A percentile compares a stretch with the other conserved stretches of the same genome.
phyloP scores from a whole-genome alignment of 495 filamentous ascomycete species.

The Trichodelitschia bisporula region DNA sequence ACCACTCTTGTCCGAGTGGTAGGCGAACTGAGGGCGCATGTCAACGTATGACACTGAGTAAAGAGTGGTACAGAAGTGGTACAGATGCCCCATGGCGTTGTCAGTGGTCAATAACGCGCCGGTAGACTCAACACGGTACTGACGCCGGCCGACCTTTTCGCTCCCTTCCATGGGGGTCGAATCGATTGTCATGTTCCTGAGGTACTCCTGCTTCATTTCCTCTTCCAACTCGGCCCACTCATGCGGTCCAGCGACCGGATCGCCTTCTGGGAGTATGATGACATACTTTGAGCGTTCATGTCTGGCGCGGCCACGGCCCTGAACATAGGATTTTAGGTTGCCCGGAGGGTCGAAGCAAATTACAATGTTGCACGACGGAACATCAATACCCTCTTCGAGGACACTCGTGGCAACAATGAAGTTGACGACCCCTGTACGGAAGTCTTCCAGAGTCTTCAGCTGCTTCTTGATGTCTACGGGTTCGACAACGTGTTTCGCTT shows the following conservation, averaged over 20 bases:
- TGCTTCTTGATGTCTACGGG: constrained; percentile 30
- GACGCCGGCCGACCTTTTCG: constrained; percentile 25
- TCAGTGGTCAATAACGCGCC: constrained; percentile 46
- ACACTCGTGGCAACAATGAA: constrained; percentile 66
- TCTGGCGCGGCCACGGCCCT: constrained; percentile 65
- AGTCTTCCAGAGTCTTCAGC: constrained; percentile 34
- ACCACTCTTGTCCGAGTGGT: constrained; percentile 11
- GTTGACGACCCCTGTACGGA: constrained; percentile 44
- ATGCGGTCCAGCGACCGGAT: constrained; percentile 15
- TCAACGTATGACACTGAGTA: constrained; percentile 30
- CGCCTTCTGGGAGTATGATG: constrained; percentile 28
- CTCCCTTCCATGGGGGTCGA: constrained; percentile 17
- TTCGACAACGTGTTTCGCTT: constrained; percentile 32
- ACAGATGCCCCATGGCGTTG: constrained; percentile 46
- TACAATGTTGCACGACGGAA: constrained; percentile 64
- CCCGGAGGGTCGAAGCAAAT: constrained; percentile 59
- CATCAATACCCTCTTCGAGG: constrained; percentile 79
- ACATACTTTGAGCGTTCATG: constrained; percentile 44
- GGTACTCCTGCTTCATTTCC: constrained; percentile 48
- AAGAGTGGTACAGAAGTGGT: constrained; percentile 56
- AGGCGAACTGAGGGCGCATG: constrained; percentile 23
- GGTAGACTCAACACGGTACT: constrained; percentile 27
- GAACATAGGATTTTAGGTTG: constrained; percentile 70
- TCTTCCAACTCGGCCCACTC: constrained; percentile 41
- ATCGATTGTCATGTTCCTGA: constrained; percentile 36